Base-by-base conservation (phyloP, 2,329 filamentous ascomycete genomes). In the Hortaea sp. region DNA sequence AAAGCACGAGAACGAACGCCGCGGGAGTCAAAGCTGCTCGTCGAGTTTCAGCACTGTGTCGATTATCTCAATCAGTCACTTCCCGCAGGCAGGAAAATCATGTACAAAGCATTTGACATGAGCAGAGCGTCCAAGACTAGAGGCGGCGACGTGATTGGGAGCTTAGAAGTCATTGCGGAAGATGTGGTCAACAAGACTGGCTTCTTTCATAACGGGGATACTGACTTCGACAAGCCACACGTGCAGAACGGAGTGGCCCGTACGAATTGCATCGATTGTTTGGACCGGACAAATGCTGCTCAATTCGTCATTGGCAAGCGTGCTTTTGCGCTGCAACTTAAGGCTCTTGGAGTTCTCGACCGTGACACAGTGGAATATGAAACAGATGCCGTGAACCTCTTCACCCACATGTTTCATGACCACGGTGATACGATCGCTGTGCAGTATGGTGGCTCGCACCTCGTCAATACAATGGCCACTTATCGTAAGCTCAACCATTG, bases 401-500 rank as follows among this genome's bases (percentile, higher is more conserved):
- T 98, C 57, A 97, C 92, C 1, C 86, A 94, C 59, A 97, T 98
- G 90, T 69, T 89, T 69, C 89, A 97, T 64, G 88, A 94, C 56
- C 92, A 98, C 61, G 92, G 92, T 47, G 92, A 98, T 65, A 95
- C 89, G 4, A 97, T 98, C 59, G 92, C 92, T 1, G 85, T 97
- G 45, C 92, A 98, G 63, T 98, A 98, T 57, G 92, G 92, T 47
- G 92, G 92, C 7, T 97, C 89, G 2, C 92, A 98, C 65, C 77
- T 98, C 0, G 92, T 98, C 57, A 98, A 98, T 63, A 98, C 92
- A 0, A 97, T 98, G 89, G 89, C 94, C 54, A 98, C 92, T 4
- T 98, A 98, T 65, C 85, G 92, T 47, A 97, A 97, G 68, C 94
- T 95, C 64, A 97, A 97, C 56, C 90, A 97, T 64, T 98, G 92